Evolutionary conservation across 305 asterid genomes (phyloP), one percentile per base, ranked within the genome.

Genomic region (Fraxinus paxiana): DNA sequence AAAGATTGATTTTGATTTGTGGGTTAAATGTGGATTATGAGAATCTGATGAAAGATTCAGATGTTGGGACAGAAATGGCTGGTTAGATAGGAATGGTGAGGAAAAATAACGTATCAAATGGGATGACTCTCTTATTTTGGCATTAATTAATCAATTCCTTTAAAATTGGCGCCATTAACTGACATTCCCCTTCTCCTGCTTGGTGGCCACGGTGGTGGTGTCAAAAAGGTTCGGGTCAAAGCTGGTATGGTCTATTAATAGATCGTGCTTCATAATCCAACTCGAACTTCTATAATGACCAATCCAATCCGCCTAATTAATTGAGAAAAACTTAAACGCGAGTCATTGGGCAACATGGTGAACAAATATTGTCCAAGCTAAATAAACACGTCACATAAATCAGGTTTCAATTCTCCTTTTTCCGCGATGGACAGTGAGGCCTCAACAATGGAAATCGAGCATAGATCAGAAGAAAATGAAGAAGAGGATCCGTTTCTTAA

Each of bases 401-500:
- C 10, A 41, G 90, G 85, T 59, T 83, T 82, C 41, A 28, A 61
- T 38, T 79, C 77, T 35, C 18, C 81, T 72, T 70, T 70, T 78
- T 82, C 12, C 82, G 81, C 38, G 86, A 74, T 75, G 15, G 85
- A 82, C 77, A 75, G 70, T 46, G 92, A 90, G 73, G 15, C 84
- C 24, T 86, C 90, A 43, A 72, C 84, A 80, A 89, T 90, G 92
- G 92, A 88, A n/a, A 87, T 87, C 15, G 88, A 83, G 2, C 84
- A 56, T 20, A 79, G 77, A 18, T 22, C n/a, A 26, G 89, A 86
- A 26, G 88, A 35, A 70, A 86, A 80, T 20, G 91, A 73, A n/a
- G 86, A 84, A 73, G 88, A 76, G 12, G 97, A 92, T 80, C 90
- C 93, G 24, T 88, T 96, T 86, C 88, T 94, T 28, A 87, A 83